These are phyloP conservation scores for Phialophora chinensis DNA, from an alignment of 2,329 filamentous ascomycete species.

Conservation along the genomic window DNA sequence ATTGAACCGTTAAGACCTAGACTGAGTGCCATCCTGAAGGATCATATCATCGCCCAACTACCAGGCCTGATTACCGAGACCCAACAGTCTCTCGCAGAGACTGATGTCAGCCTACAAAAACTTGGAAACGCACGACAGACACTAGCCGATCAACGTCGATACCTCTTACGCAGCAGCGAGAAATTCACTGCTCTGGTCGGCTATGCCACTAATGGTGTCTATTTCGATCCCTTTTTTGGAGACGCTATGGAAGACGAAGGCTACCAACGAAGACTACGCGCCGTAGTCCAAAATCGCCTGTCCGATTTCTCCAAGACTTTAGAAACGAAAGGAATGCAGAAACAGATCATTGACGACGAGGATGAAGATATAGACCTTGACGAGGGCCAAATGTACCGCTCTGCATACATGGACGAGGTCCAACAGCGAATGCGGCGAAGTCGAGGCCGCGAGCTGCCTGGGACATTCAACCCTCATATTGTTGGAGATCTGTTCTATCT, in stretches of 20 bases:
- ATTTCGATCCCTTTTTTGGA: slow-evolving; percentile 45
- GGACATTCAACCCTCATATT: slow-evolving; percentile 62
- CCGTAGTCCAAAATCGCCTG: slow-evolving; percentile 41
- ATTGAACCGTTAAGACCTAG: slow-evolving; percentile 34
- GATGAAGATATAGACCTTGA: slow-evolving; percentile 28
- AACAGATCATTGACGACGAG: slow-evolving; percentile 29
- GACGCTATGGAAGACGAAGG: slow-evolving; percentile 36
- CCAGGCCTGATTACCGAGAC: slow-evolving; percentile 40
- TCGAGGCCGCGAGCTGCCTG: slow-evolving; percentile 64
- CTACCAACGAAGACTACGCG: slow-evolving; percentile 44
- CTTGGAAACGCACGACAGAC: slow-evolving; percentile 30
- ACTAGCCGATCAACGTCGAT: slow-evolving; percentile 32
- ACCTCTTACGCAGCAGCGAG: slow-evolving; percentile 36
- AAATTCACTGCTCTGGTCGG: slow-evolving; percentile 33
- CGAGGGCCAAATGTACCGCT: slow-evolving; percentile 37
- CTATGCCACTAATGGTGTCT: slow-evolving; percentile 44
- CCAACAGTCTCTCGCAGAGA: slow-evolving; percentile 40
- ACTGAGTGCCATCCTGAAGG: slow-evolving; percentile 38
- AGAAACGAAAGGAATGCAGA: slow-evolving; percentile 26
- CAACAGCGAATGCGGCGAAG: slow-evolving; percentile 49
- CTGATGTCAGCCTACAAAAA: slow-evolving; percentile 13
- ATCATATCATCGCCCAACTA: slow-evolving; percentile 38
- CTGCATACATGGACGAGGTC: slow-evolving; percentile 51
- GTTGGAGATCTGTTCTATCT: slow-evolving; percentile 65
- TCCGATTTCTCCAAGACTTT: slow-evolving; percentile 37